Percentiles rank a stretch among this genome's conserved stretches.
Evolutionary conservation across 2,329 filamentous ascomycete species (phyloP).

Genomic region (Scedosporium boydii): DNA sequence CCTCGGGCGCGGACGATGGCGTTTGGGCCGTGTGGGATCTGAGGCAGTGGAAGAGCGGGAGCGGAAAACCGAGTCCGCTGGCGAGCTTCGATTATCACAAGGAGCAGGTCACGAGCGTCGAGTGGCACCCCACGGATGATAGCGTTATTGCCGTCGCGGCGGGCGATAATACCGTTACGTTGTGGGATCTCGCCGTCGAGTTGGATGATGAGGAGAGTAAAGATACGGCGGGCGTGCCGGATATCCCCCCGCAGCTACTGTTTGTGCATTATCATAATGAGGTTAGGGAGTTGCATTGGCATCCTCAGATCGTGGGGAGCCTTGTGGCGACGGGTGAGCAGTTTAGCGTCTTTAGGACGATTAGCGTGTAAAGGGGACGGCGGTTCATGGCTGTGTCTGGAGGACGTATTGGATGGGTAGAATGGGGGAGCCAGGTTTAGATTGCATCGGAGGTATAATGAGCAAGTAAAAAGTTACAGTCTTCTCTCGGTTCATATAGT

Average conservation of each 20-base stretch:
- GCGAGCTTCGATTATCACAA: constrained; percentile 93
- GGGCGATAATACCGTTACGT: constrained; percentile 84
- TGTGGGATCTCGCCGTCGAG: constrained; percentile 97
- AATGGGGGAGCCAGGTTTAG: not conserved
- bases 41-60: constrained; percentile 72
- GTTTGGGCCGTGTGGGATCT: constrained; percentile 95
- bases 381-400: not conserved
- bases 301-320: constrained; percentile 85
- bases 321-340: constrained; percentile 84
- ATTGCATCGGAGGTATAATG: not conserved
- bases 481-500: not conserved
- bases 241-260: constrained; percentile 86
- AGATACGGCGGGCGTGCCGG: constrained; percentile 75
- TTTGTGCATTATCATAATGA: constrained; percentile 96
- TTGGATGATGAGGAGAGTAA: constrained; percentile 93
- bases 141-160: constrained; percentile 88
- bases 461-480: not conserved
- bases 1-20: constrained; percentile 87
- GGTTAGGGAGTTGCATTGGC: constrained; percentile 96
- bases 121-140: constrained; percentile 97
- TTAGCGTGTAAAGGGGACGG: constrained; percentile 54
- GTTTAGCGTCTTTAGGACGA: constrained; percentile 80
- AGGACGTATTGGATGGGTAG: not conserved
- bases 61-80: constrained; percentile 64
- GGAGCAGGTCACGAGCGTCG: constrained; percentile 89